Conservation (phyloP, 108 stramenopile genomes). For the Pelagomonas calceolata region DNA sequence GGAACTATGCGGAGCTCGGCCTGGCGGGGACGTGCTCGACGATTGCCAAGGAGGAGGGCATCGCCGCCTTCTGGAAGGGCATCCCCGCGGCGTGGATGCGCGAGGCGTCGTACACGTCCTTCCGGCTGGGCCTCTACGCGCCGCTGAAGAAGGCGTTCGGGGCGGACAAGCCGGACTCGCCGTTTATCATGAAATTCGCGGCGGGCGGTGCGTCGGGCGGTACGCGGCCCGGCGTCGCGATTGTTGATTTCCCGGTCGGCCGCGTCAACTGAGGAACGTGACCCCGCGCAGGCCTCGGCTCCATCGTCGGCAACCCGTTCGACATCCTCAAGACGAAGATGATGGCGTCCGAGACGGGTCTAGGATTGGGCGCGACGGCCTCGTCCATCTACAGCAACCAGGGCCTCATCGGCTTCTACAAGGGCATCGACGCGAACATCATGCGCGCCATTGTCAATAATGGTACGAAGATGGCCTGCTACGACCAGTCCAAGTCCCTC, state of each 20-base stretch:
- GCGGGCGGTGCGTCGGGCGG: slow-evolving; percentile 75
- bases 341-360: slow-evolving; percentile 55
- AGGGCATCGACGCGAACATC: slow-evolving; percentile 79
- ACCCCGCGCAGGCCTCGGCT: no score
- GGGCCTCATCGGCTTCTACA: slow-evolving; percentile 76
- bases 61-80: slow-evolving; percentile 77
- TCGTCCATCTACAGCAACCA: slow-evolving; percentile 54
- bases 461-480: slow-evolving; percentile 84
- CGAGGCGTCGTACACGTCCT: slow-evolving; percentile 82
- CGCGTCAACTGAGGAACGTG: no score
- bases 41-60: slow-evolving; percentile 60
- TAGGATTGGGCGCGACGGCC: slow-evolving; percentile 53
- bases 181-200: slow-evolving; percentile 68
- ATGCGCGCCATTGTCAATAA: slow-evolving; percentile 80
- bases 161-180: slow-evolving; percentile 52
- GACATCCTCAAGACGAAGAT: slow-evolving; percentile 78
- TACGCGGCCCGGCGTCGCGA: slow-evolving; percentile 65
- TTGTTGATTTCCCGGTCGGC: no score
- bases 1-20: no score
- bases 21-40: no score
- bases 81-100: slow-evolving; percentile 71
- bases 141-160: slow-evolving; percentile 73
- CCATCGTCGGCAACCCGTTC: slow-evolving; percentile 75
- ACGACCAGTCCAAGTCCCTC: slow-evolving; percentile 46
- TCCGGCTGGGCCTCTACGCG: slow-evolving; percentile 78